phyloP scores from a whole-genome alignment of 108 stramenopile genomes.

The Cyclotella atomus region DNA sequence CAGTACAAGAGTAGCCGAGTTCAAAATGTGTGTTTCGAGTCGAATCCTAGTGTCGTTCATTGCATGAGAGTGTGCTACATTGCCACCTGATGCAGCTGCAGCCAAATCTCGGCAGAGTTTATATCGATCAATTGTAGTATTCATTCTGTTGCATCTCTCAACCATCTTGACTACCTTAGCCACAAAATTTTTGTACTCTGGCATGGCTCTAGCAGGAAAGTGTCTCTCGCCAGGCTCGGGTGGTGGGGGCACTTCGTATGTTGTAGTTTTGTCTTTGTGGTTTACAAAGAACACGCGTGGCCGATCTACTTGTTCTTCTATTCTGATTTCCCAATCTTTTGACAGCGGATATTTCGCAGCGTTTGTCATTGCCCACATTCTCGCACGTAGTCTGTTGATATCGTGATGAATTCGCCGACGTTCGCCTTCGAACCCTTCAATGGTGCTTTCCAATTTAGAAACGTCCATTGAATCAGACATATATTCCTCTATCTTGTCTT shows the following conservation, averaged over 20 bases:
- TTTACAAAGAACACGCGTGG: constrained; percentile 84
- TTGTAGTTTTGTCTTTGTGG: constrained; percentile 81
- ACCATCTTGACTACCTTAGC: constrained; percentile 76
- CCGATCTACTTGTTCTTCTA: constrained; percentile 74
- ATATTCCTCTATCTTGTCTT: constrained; percentile 74
- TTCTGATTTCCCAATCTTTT: constrained; percentile 92
- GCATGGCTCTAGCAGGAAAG: constrained; percentile 70
- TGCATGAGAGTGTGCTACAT: constrained; percentile 32
- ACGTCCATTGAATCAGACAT: constrained; percentile 62
- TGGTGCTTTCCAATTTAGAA: constrained; percentile 61
- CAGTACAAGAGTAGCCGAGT: constrained; percentile 93
- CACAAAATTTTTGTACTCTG: constrained; percentile 76
- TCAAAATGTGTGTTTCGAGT: constrained; percentile 84
- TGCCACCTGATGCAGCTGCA: constrained; percentile 9
- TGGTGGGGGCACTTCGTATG: constrained; percentile 81
- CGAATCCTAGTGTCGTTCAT: constrained; percentile 58
- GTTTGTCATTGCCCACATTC: constrained; percentile 72
- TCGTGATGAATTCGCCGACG: constrained; percentile 61
- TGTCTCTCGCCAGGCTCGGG: constrained; percentile 77
- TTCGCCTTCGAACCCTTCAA: constrained; percentile 75
- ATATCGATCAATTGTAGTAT: constrained; percentile 69
- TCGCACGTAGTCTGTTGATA: constrained; percentile 60
- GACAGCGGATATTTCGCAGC: constrained; percentile 76
- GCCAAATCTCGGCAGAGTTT: constrained; percentile 44
- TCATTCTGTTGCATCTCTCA: constrained; percentile 72